These are phyloP conservation scores for Aspergillus calidoustus DNA, from an alignment of 2,329 filamentous ascomycete species.

Conservation along the genomic window DNA sequence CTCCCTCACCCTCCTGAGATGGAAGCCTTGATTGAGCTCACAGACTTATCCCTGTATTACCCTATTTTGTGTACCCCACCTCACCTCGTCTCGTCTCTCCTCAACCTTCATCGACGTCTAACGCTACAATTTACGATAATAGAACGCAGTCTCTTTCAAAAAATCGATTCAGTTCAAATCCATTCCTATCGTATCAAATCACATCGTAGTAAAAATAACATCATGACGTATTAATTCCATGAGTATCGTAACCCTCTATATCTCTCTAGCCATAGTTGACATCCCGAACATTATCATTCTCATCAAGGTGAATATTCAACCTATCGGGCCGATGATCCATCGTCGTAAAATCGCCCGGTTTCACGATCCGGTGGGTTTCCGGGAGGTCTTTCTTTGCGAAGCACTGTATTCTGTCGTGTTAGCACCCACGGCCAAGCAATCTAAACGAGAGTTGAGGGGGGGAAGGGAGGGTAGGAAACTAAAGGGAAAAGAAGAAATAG, in stretches of 20 bases:
- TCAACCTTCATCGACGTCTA: neutral
- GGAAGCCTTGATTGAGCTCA: constrained; percentile 46
- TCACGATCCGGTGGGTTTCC: constrained; percentile 48
- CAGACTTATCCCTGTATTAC: neutral
- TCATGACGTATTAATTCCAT: no score
- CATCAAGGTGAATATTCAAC: constrained; percentile 50
- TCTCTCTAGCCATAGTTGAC: constrained; percentile 45
- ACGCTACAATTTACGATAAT: constrained; percentile 12
- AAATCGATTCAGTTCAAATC: neutral
- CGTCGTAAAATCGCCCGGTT: constrained; percentile 43
- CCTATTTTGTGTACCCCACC: neutral
- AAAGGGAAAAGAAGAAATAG: neutral
- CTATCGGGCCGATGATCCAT: constrained; percentile 49
- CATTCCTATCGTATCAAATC: neutral
- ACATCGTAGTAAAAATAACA: constrained; percentile 2
- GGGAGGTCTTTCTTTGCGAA: constrained; percentile 55
- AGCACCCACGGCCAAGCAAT: neutral
- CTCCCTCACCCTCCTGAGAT: constrained; percentile 70
- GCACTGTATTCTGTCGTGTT: constrained; percentile 30
- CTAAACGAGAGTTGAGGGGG: neutral
- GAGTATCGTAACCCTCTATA: neutral
- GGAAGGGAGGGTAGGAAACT: no score
- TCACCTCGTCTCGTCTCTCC: neutral
- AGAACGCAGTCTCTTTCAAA: constrained; percentile 5
- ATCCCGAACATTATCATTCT: constrained; percentile 49